A percentile compares a stretch with the other conserved stretches of the same genome.
Conservation (phyloP, 371 early-diverging fungal species). For the Mucor piriformis region DNA sequence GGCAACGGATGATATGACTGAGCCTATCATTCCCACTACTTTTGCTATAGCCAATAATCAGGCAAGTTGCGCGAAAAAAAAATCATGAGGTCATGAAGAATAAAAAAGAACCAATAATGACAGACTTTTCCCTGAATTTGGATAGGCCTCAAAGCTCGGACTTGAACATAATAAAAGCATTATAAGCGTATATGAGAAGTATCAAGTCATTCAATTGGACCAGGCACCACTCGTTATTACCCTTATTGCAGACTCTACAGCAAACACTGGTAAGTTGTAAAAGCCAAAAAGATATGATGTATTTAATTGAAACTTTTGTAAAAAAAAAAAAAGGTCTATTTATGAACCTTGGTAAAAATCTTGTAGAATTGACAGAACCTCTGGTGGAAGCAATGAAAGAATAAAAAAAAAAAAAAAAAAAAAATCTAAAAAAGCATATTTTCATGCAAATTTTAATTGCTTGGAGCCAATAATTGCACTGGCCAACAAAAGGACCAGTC, state of each 20-base stretch:
- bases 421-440: slow-evolving; percentile 10
- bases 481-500: slow-evolving; percentile 17
- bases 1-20: slow-evolving; percentile 32
- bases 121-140: not conserved
- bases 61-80: slow-evolving; percentile 23
- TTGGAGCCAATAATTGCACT: slow-evolving; percentile 21
- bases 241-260: slow-evolving; percentile 53
- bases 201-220: slow-evolving; percentile 66
- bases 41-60: slow-evolving; percentile 52
- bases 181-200: slow-evolving; percentile 58
- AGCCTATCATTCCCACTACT: slow-evolving; percentile 39
- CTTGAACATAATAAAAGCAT: slow-evolving; percentile 64
- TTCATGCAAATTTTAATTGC: slow-evolving; percentile 22
- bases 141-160: slow-evolving; percentile 67
- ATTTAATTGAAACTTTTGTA: no score
- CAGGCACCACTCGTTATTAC: slow-evolving; percentile 62
- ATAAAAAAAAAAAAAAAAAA: slow-evolving; percentile 2
- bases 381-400: slow-evolving; percentile 32
- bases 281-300: slow-evolving; percentile 2
- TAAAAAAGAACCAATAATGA: slow-evolving; percentile 8
- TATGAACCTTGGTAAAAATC: slow-evolving; percentile 34
- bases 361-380: slow-evolving; percentile 33
- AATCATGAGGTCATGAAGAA: slow-evolving; percentile 7
- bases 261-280: slow-evolving; percentile 58
- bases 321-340: slow-evolving; percentile 27